Evolutionary conservation across 108 stramenopile species (phyloP).

Genomic region (Mediolabrus comicus): DNA sequence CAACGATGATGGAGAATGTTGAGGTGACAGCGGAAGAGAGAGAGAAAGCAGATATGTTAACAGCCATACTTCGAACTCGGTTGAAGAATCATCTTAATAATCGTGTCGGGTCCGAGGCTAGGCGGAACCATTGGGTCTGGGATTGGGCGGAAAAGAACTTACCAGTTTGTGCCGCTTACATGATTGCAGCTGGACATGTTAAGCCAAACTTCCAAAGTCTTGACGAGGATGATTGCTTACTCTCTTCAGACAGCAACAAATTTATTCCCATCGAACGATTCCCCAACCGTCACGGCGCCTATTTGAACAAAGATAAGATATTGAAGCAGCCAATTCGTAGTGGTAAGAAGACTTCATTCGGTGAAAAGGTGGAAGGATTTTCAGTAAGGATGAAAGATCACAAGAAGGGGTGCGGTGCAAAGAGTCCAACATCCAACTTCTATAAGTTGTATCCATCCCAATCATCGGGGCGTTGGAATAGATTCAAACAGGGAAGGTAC

Average conservation of each 20-base stretch:
- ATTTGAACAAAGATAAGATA: background rate
- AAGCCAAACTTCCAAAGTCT: too few relatives aligned
- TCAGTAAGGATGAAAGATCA: background rate
- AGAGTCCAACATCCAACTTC: background rate
- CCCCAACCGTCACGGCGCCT: background rate
- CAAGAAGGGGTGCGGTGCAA: background rate
- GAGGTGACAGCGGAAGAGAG: too few relatives aligned
- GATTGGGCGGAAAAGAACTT: too few relatives aligned
- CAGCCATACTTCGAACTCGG: too few relatives aligned
- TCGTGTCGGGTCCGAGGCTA: too few relatives aligned
- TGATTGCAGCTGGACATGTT: too few relatives aligned
- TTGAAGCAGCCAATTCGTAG: background rate
- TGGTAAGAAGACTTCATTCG: background rate
- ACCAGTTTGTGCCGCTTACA: too few relatives aligned
- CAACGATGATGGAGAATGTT: too few relatives aligned
- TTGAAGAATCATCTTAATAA: too few relatives aligned
- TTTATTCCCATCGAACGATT: slow-evolving; percentile 2
- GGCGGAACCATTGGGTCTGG: too few relatives aligned
- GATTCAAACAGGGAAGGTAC: background rate
- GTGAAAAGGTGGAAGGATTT: background rate
- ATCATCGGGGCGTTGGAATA: background rate
- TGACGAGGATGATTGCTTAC: too few relatives aligned
- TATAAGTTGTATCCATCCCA: background rate
- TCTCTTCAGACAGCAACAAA: background rate
- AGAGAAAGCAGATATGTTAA: too few relatives aligned